These are phyloP conservation scores for Petrea volubilis DNA, from an alignment of 257 asterid genomes.

Conservation along the genomic window DNA sequence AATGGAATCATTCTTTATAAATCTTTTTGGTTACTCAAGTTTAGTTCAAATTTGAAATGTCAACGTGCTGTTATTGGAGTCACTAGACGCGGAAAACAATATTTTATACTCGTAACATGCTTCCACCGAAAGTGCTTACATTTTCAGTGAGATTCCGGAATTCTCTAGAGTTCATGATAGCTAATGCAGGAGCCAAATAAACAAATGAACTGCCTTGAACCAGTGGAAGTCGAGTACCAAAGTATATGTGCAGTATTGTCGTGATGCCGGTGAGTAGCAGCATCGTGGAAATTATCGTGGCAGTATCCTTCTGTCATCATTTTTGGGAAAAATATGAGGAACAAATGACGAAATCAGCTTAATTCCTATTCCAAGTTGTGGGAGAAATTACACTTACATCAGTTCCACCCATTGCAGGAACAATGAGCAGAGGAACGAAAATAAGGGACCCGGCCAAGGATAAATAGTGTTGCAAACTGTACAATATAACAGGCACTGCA, in stretches of 20 bases:
- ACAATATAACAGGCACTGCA: conserved; percentile 72
- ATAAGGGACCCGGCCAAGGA: conserved; percentile 96
- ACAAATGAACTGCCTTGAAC: conserved; percentile 99
- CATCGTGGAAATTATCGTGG: conserved; percentile 91
- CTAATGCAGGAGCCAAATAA: conserved; percentile 93
- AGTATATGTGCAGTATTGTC: conserved; percentile 70
- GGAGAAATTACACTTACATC: conserved; percentile 68
- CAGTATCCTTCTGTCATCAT: conserved; percentile 83
- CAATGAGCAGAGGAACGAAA: conserved; percentile 81
- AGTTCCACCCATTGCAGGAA: conserved; percentile 97
- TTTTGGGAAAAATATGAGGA: conserved; percentile 27
- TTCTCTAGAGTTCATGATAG: conserved; percentile 84
- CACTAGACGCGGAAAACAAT: too few species aligned
- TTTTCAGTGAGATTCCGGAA: conserved; percentile 83
- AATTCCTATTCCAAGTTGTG: conserved; percentile 16
- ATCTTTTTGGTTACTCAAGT: not conserved
- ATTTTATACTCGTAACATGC: too few species aligned
- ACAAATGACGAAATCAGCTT: not conserved
- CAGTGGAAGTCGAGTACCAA: conserved; percentile 93
- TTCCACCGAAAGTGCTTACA: conserved; percentile 45
- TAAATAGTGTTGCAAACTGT: conserved; percentile 90
- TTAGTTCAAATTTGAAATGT: conserved; percentile 10
- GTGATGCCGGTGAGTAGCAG: conserved; percentile 85
- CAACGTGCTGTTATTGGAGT: not conserved
- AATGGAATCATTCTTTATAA: not conserved